These are phyloP conservation scores for Kluyveromyces lactis DNA, from an alignment of 805 yeast species.

Conservation along the genomic window DNA sequence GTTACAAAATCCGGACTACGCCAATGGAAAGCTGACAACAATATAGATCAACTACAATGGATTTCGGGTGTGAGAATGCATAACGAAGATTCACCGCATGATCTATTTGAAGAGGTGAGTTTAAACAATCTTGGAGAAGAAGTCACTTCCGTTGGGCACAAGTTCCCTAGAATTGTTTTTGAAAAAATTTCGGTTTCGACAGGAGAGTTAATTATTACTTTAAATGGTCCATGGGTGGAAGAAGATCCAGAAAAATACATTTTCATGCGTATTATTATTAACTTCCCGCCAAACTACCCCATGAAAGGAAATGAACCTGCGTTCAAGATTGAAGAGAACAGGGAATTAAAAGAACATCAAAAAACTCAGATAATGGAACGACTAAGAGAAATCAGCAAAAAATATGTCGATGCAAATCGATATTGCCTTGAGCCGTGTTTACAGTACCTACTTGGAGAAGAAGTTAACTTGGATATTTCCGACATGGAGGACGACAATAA, in stretches of 20 bases:
- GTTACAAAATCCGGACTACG: constrained; percentile 33
- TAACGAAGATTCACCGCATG: constrained; percentile 29
- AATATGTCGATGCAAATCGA: constrained; percentile 46
- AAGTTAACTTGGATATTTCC: constrained; percentile 37
- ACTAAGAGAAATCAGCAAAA: constrained; percentile 47
- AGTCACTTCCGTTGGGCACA: constrained; percentile 78
- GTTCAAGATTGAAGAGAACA: constrained; percentile 71
- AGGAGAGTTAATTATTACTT: constrained; percentile 67
- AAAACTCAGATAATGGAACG: constrained; percentile 42
- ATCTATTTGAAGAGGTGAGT: constrained; percentile 28
- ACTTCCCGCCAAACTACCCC: constrained; percentile 72
- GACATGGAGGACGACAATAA: constrained; percentile 31
- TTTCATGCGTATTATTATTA: constrained; percentile 61
- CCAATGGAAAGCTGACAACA: constrained; percentile 23
- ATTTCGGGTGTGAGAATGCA: constrained; percentile 79
- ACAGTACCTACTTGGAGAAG: constrained; percentile 74
- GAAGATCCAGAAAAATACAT: constrained; percentile 35
- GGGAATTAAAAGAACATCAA: constrained; percentile 46
- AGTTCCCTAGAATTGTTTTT: constrained; percentile 77
- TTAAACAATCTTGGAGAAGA: constrained; percentile 82
- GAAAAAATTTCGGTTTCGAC: constrained; percentile 85
- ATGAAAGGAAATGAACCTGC: constrained; percentile 38
- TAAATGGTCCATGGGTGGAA: constrained; percentile 69
- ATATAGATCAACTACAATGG: constrained; percentile 75
- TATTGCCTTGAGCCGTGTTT: constrained; percentile 78